phyloP scores from a whole-genome alignment of 2,329 filamentous ascomycete species.

The Pyricularia sp. region DNA sequence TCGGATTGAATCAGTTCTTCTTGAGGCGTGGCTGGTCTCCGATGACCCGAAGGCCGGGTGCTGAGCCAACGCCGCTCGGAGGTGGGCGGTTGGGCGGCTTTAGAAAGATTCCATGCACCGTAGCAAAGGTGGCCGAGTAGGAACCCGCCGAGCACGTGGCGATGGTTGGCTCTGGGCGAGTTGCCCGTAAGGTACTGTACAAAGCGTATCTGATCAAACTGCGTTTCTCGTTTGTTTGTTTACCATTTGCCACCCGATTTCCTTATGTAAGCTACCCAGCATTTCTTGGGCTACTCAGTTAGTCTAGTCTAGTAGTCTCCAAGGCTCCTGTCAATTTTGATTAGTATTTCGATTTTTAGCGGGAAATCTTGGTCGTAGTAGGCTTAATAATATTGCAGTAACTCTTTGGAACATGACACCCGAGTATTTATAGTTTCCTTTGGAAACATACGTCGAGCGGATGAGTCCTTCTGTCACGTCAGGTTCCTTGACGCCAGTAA shows the following conservation, averaged over 20 bases:
- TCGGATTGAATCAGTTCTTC: background rate
- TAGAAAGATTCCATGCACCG: background rate
- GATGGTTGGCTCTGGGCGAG: no score
- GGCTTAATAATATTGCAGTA: background rate
- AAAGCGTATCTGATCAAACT: no score
- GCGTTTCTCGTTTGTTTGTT: no score
- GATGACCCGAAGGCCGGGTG: background rate
- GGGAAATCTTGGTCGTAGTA: background rate
- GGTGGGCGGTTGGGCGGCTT: background rate
- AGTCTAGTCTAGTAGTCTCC: fast-evolving
- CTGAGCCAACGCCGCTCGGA: background rate
- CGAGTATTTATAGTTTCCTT: background rate
- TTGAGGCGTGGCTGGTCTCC: background rate
- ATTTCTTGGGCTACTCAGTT: background rate
- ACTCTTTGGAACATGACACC: no score
- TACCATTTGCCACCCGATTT: background rate
- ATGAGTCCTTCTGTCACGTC: background rate
- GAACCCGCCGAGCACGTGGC: background rate
- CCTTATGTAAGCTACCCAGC: background rate
- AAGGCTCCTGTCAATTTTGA: background rate
- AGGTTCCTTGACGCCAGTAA: background rate
- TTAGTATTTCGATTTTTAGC: background rate
- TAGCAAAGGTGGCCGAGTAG: background rate
- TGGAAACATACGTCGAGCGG: background rate
- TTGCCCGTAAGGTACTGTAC: no score